These are phyloP conservation scores for Carex sylvatica DNA, from an alignment of 202 grass and related monocot species.

Conservation along the genomic window DNA sequence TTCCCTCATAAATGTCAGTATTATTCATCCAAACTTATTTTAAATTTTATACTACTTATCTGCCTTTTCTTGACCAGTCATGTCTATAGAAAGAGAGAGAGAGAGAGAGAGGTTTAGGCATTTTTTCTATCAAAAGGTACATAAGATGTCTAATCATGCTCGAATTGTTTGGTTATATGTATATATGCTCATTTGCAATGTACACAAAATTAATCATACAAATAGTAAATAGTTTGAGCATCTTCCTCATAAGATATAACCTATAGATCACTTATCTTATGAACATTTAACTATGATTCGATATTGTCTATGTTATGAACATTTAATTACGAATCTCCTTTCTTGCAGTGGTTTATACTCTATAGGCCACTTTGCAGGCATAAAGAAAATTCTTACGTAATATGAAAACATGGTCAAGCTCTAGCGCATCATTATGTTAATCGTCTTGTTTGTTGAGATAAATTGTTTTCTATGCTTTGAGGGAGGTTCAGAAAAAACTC, in stretches of 20 bases:
- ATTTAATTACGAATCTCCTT: neutral
- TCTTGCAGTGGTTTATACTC: neutral
- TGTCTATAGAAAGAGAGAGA: neutral
- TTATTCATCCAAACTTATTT: neutral
- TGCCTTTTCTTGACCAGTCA: neutral
- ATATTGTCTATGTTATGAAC: neutral
- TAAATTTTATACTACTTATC: neutral
- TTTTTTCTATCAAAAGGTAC: neutral
- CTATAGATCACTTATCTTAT: neutral
- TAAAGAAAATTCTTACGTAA: neutral
- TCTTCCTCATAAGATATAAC: neutral
- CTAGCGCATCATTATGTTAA: neutral
- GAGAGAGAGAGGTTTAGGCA: neutral
- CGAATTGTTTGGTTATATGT: neutral
- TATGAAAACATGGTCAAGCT: slow-evolving; percentile 2
- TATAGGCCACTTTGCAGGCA: neutral
- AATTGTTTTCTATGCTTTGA: neutral
- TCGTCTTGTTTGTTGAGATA: neutral
- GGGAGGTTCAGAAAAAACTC: neutral
- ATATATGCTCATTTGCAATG: neutral
- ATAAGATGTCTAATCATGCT: neutral
- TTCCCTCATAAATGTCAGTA: neutral
- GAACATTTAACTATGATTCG: neutral
- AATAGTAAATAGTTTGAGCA: neutral
- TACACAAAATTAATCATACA: neutral